Base-by-base conservation (phyloP, 495 filamentous ascomycete species). In the Talaromyces trachyspermus region DNA sequence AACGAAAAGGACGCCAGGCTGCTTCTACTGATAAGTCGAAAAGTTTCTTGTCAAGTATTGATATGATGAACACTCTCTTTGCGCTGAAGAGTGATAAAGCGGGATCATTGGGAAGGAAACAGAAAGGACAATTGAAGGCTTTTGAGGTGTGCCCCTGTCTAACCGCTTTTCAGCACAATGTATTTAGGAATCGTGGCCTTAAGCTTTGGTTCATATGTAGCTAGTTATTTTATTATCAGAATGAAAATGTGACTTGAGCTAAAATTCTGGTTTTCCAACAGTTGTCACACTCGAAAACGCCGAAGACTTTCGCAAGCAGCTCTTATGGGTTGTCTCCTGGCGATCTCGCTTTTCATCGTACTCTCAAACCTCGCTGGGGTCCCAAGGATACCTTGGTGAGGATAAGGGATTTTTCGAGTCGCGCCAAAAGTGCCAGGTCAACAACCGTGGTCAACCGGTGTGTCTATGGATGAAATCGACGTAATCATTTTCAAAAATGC, bases 61-160 rank as follows among this genome's bases (percentile, higher is more conserved):
- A 95, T 66, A 58, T 95, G 63, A 94, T 95, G 89, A 85, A 94
- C 55, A 94, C 88, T 37, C 60, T 95, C 39, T 95, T 90, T 61
- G 77, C 82, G 54, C 56, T 65, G 42, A 60, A 63, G 14, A 56
- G 58, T 46, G 66, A 63, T 57, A 62, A 63, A 33, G 51, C 51
- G 57, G 64, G 58, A 17, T 66, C 62, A 55, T 63, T 61, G 20
- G 23, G 60, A 42, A 71, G 67, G 49, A 68, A 69, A 56, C 61
- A 68, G 46, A 60, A 59, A 41, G 59, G 55, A 63, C 74, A 70
- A 52, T 72, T 71, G 59, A 78, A 76, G 63, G 79, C 79, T 64
- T 77, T 85, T 60, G 74, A 88, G 85, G 79, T 90, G 78, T 82
- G 85, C 57, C 64, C 63, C 60, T 63, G 62, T 58, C 59, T 39